Conservation (phyloP, 2,329 filamentous ascomycete genomes). For the Calonectria henricotiae region DNA sequence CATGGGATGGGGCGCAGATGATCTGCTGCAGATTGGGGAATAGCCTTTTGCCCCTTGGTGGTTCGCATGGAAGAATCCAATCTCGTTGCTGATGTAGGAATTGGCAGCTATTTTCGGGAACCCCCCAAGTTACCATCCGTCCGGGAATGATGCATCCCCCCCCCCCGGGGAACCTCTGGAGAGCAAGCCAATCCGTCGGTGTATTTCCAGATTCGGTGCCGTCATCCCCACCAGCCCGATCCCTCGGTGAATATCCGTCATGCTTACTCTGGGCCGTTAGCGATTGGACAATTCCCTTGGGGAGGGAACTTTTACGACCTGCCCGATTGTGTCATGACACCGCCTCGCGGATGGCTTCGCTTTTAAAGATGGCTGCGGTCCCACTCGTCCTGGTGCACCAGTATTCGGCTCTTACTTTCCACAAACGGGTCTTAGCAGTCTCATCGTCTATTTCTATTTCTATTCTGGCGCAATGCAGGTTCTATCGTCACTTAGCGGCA, state of each 20-base stretch:
- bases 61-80: background rate
- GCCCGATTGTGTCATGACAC: constrained; percentile 5
- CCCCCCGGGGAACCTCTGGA: background rate
- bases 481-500: constrained; percentile 19
- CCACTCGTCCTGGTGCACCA: background rate
- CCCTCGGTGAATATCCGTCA: constrained; percentile 29
- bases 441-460: background rate
- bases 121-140: background rate
- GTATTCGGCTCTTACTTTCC: constrained; percentile 1
- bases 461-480: constrained; percentile 18
- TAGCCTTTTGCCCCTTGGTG: too few species aligned
- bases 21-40: too few species aligned
- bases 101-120: constrained; percentile 4
- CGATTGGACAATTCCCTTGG: constrained; percentile 27
- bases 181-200: constrained; percentile 13
- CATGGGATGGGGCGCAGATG: too few species aligned
- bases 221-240: constrained; percentile 10
- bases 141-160: constrained; percentile 11
- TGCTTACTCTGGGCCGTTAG: constrained; percentile 28
- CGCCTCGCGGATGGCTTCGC: background rate
- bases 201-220: constrained; percentile 25
- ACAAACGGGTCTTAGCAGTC: background rate
- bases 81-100: background rate
- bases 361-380: constrained; percentile 18
- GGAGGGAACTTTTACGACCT: background rate